Base-by-base conservation (phyloP, 2,329 filamentous ascomycete species). In the Sporothrix humicola region DNA sequence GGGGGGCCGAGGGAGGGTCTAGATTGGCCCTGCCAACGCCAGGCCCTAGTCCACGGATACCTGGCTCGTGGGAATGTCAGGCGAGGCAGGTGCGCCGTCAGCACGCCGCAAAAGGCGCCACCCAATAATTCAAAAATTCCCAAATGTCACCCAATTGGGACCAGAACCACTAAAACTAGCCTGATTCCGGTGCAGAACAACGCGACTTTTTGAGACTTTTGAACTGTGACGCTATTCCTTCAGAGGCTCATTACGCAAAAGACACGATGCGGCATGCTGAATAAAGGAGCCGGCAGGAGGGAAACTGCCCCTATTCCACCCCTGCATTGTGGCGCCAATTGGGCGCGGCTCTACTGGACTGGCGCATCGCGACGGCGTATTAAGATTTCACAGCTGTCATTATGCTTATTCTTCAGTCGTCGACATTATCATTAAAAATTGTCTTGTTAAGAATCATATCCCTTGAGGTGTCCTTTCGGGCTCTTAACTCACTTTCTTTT, bases 161-260 rank as follows among this genome's bases (percentile, higher is more conserved):
- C 42, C 17, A 20, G 42, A 13, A 12, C 66, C 31, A 42, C 26
- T 54, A 69, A 69, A 69, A 69, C 66, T 69, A 69, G 31, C 66
- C 66, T 69, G 50, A 69, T 69, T 56, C 65, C 15, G 23, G 65
- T 3, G 46, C 65, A 31, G 23, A 65, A 65, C 61, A 65, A 65
- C 42, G 23, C 65, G 23, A 52, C 13, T 52, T 37, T 48, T 71
- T 50, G 48, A 48, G 23, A 26, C 23, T 26, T 26, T 26, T 37
- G 2, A 10, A 42, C 37, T 65, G 56, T 26, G 12, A 59, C 26
- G 56, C 56, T 59, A 26, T 8, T 26, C 56, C 26, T 17, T 17
- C 13, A 26, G 54, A 17, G 48, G 5, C 48, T 50, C 12, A 12
- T 15, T 50, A 5, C 17, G 44, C 20, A 23, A n/a, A 20, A 9